These are phyloP conservation scores for Globisporangium iwayamae DNA, from an alignment of 352 stramenopile genomes.

Conservation along the genomic window DNA sequence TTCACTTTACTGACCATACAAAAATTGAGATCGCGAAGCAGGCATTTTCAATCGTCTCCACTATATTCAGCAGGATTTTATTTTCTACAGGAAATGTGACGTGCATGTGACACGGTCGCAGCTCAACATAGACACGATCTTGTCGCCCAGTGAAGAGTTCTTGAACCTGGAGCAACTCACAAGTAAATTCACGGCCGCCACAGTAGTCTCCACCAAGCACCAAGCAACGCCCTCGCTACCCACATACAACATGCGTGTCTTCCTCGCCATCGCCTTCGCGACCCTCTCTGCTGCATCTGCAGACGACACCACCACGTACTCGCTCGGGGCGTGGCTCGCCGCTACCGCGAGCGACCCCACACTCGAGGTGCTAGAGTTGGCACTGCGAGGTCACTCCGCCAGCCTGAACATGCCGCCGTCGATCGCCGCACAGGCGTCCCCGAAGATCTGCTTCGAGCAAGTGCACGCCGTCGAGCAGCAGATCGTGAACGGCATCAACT, in stretches of 20 bases:
- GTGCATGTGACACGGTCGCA: too few species aligned
- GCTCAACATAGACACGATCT: too few species aligned
- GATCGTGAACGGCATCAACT: constrained; percentile 65
- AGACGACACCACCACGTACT: constrained; percentile 6
- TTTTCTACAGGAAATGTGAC: too few species aligned
- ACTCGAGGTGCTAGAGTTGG: constrained; percentile 28
- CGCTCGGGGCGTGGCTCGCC: constrained; percentile 36
- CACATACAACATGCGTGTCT: not conserved
- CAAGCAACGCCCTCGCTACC: not conserved
- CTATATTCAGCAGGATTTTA: too few species aligned
- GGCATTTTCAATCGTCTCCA: too few species aligned
- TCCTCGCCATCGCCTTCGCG: not conserved
- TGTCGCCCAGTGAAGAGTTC: too few species aligned
- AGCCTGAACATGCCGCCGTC: constrained; percentile 11
- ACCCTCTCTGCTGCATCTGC: not conserved
- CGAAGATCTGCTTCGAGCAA: constrained; percentile 39
- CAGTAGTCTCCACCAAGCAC: not conserved
- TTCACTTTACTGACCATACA: too few species aligned
- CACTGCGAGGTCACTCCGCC: constrained; percentile 21
- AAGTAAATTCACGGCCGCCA: too few species aligned
- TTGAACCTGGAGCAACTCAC: too few species aligned
- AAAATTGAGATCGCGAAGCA: too few species aligned
- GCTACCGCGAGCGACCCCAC: constrained; percentile 31
- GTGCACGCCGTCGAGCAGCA: constrained; percentile 47
- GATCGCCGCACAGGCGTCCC: not conserved